Evolutionary conservation across 202 grass and related monocot species (phyloP).

Genomic region (Brachypodium distachyon): DNA sequence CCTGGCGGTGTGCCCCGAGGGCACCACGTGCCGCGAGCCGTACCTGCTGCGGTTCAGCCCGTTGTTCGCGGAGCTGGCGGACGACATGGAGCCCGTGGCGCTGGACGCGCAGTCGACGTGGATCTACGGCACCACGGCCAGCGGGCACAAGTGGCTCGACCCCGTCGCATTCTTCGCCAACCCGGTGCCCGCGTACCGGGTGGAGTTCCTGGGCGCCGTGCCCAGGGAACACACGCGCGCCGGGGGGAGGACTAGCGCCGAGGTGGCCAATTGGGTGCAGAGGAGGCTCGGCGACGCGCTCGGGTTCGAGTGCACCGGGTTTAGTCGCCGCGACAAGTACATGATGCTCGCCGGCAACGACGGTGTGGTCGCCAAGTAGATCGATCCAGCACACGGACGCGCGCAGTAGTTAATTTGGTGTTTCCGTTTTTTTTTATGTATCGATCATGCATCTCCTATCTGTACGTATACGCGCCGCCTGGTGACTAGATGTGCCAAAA

Average conservation of each 20-base stretch:
- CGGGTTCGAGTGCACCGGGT: conserved; percentile 62
- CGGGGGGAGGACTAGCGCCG: conserved; percentile 30
- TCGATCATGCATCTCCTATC: too few species aligned
- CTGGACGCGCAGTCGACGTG: conserved; percentile 42
- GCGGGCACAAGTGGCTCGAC: conserved; percentile 82
- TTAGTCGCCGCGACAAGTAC: conserved; percentile 79
- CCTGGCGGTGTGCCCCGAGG: conserved; percentile 80
- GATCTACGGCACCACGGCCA: conserved; percentile 82
- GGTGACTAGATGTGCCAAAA: too few species aligned
- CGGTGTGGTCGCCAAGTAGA: conserved; percentile 56
- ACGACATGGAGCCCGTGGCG: conserved; percentile 84
- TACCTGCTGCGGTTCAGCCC: conserved; percentile 86
- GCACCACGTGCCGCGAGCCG: conserved; percentile 85
- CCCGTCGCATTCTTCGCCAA: conserved; percentile 69
- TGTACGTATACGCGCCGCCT: too few species aligned
- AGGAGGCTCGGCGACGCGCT: conserved; percentile 46
- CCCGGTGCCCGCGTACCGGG: conserved; percentile 49
- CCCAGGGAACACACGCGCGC: conserved; percentile 43
- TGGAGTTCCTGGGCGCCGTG: conserved; percentile 52
- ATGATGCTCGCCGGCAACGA: conserved; percentile 86
- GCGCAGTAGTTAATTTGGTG: too few species aligned
- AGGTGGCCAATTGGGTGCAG: conserved; percentile 81
- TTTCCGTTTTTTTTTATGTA: too few species aligned
- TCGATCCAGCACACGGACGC: too few species aligned
- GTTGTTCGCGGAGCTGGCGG: conserved; percentile 77